These are phyloP conservation scores for Galerina marginata DNA, from an alignment of 768 basidiomycete genomes.

Conservation along the genomic window DNA sequence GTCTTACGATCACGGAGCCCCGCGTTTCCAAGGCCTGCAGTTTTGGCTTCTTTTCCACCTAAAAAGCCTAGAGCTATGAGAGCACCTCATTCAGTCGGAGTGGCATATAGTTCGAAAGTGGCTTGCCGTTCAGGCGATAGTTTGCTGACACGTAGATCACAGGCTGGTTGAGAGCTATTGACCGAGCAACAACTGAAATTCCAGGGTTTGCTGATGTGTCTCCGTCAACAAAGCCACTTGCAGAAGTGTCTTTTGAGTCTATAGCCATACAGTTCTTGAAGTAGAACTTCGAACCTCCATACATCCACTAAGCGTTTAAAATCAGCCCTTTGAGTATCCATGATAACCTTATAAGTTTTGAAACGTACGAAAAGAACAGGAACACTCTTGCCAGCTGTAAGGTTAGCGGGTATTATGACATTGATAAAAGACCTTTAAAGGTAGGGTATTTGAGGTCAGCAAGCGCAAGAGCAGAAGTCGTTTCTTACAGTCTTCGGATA, in stretches of 20 bases:
- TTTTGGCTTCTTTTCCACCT: slow-evolving; percentile 13
- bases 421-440: slow-evolving; percentile 20
- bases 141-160: slow-evolving; percentile 18
- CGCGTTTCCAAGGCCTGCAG: slow-evolving; percentile 11
- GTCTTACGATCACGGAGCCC: slow-evolving; percentile 17
- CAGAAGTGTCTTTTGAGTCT: too few relatives aligned
- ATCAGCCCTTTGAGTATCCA: not conserved
- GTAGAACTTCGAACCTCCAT: slow-evolving; percentile 9
- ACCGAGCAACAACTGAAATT: slow-evolving; percentile 12
- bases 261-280: too few relatives aligned
- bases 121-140: slow-evolving; percentile 14
- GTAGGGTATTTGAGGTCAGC: not conserved
- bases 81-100: not conserved
- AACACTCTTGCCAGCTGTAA: slow-evolving; percentile 6
- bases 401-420: slow-evolving; percentile 11
- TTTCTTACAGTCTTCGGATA: slow-evolving; percentile 12
- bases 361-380: slow-evolving; percentile 20
- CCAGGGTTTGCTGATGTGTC: slow-evolving; percentile 11
- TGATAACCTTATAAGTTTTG: too few relatives aligned
- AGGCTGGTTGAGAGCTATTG: slow-evolving; percentile 16
- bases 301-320: slow-evolving; percentile 18
- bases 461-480: not conserved
- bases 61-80: slow-evolving; percentile 11
- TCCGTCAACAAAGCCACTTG: slow-evolving; percentile 13
- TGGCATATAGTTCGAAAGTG: not conserved